These are phyloP conservation scores for Moringa oleifera DNA, from an alignment of 345 rosid genomes.

Conservation along the genomic window DNA sequence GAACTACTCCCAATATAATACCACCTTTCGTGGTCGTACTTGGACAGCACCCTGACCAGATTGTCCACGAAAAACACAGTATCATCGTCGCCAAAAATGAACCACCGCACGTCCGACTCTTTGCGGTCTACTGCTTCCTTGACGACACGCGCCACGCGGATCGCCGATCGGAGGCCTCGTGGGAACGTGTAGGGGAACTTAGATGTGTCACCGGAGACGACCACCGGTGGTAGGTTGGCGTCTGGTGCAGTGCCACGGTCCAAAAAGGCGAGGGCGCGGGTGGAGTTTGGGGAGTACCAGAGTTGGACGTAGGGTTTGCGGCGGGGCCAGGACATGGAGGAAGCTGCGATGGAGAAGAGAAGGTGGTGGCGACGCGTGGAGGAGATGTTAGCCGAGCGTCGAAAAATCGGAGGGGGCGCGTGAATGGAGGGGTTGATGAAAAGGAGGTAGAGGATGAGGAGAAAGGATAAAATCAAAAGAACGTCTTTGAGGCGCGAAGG, in stretches of 20 bases:
- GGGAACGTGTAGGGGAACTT: constrained; percentile 67
- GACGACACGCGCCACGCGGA: constrained; percentile 81
- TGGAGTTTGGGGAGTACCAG: constrained; percentile 57
- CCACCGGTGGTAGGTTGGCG: constrained; percentile 45
- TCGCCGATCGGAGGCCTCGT: constrained; percentile 70
- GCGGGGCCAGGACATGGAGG: constrained; percentile 49
- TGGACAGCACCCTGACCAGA: constrained; percentile 57
- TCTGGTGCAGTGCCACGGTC: constrained; percentile 38
- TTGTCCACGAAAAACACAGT: constrained; percentile 84
- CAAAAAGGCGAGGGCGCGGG: constrained; percentile 72
- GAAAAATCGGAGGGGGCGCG: constrained; percentile 22
- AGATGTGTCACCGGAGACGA: constrained; percentile 57
- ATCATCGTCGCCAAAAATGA: constrained; percentile 91
- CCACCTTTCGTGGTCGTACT: constrained; percentile 75
- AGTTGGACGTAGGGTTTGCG: constrained; percentile 66
- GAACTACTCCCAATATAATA: constrained; percentile 76
- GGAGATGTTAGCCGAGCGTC: constrained; percentile 14
- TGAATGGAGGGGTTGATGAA: constrained; percentile 22
- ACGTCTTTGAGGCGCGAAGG: constrained; percentile 48
- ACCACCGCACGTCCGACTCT: constrained; percentile 68
- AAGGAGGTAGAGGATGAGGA: constrained; percentile 43
- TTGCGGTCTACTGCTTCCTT: constrained; percentile 69
- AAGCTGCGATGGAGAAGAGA: constrained; percentile 73
- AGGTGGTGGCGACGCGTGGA: constrained; percentile 54
- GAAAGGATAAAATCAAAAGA: constrained; percentile 38